Evolutionary conservation across 164 flowering plant genomes (phyloP), one percentile per base, ranked within the genome.

Genomic region (Annona squamosa): DNA sequence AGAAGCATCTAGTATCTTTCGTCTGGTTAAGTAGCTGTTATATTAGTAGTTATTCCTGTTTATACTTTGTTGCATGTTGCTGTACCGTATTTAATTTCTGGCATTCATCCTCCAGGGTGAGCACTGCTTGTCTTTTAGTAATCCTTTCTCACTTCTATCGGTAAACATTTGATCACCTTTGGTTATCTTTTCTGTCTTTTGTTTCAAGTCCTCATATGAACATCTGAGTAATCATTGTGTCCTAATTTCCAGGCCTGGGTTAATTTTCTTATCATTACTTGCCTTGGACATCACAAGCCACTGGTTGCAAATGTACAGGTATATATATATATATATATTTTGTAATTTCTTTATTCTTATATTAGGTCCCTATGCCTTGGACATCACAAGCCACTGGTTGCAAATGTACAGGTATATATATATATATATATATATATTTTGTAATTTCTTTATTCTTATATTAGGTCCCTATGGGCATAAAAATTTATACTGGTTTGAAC

Each of bases 401-500:
- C 99, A 95, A 80, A 93, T 95, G 99, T 95, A 91, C 84, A 93
- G 98, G 99, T 95, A 85, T n/a, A n/a, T n/a, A n/a, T n/a, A n/a
- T n/a, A n/a, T n/a, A n/a, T n/a, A n/a, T n/a, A n/a, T n/a, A n/a
- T n/a, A n/a, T n/a, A n/a, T n/a, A n/a, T 37, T 68, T 19, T 66
- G 41, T 41, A 66, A 52, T 52, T 16, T 52, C 59, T 52, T 52
- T 10, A 52, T 52, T 52, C 13, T 7, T 52, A 52, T 52, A 16
- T 52, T 52, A 26, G 37, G 37, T 26, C 37, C 37, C 0, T 26
- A 26, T 68, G 97, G 37, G 37, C 37, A 26, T 26, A 26, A 26
- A 26, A 26, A 26, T 26, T 26, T 26, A 26, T 26, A 26, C 37
- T 26, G 37, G 37, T 26, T 26, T 26, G 37, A 26, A 26, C 37